Evolutionary conservation across 768 basidiomycete species (phyloP), one percentile per base, ranked within the genome.

Genomic region (Russula lepida): DNA sequence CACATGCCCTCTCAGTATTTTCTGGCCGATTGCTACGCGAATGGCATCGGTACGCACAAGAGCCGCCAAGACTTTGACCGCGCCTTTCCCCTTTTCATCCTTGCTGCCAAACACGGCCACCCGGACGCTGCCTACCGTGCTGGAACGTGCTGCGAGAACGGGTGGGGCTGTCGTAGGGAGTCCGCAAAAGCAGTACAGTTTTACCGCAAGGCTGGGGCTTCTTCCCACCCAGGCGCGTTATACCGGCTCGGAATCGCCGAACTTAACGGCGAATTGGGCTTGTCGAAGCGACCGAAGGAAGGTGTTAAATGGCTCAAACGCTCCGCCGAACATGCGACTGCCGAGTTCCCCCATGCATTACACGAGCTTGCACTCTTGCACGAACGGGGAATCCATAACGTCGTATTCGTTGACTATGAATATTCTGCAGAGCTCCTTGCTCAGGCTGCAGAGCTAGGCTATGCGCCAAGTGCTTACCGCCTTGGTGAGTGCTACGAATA

Each of bases 401-500:
- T 98, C 59, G 79, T 99, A 7, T 99, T 98, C 72, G 89, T 95
- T 68, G 97, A 99, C 73, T 84, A 85, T 65, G 95, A 98, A 69
- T 99, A 99, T 69, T 87, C 95, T 0, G 85, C 88, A 1, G 97
- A 99, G 74, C 78, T 98, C 12, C 77, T 98, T 44, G 97, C 97
- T 2, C 92, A 97, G 71, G 95, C 95, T 27, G 85, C 92, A 0
- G 97, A 98, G 73, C 81, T 99, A 27, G 94, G 94, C 5, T 98
- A 98, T 74, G 93, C 95, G 9, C 92, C 95, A 19, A 94, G 91
- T 65, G 97, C 97, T 33, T 92, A 94, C 75, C 85, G 92, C 62
- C 76, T 98, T 59, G 97, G 97, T 27, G 95, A 98, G 75, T 98
- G 95, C 73, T 99, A 99, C 72, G 97, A 99, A 77, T 99, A 98